Evolutionary conservation across 2,329 filamentous ascomycete species (phyloP).

Genomic region (Colletotrichum viniferum): DNA sequence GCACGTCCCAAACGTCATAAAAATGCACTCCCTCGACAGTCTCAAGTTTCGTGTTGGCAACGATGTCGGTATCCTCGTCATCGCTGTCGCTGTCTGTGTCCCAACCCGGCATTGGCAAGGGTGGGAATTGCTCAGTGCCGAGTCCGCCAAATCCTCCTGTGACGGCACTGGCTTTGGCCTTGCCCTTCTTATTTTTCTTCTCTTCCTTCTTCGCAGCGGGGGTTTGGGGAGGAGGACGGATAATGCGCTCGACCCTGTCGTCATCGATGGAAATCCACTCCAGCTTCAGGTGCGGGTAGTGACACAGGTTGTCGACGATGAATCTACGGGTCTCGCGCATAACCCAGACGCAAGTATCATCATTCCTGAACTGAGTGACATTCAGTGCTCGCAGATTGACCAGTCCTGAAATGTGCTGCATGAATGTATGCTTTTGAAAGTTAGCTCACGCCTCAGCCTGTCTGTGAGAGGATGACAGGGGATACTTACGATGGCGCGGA

Average conservation of each 20-base stretch:
- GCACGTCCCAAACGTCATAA: conserved; percentile 51
- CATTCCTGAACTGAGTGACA: conserved; percentile 57
- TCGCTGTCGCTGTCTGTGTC: conserved; percentile 38
- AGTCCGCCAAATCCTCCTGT: conserved; percentile 2
- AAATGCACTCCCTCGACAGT: conserved; percentile 44
- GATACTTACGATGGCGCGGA: conserved; percentile 57
- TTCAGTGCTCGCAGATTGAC: conserved; percentile 59
- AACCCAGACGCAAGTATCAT: conserved; percentile 61
- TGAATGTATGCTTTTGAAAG: conserved; percentile 55
- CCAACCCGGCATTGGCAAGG: conserved; percentile 28
- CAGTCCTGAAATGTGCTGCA: conserved; percentile 56
- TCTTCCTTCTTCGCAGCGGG: conserved; percentile 30
- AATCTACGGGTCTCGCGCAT: conserved; percentile 63
- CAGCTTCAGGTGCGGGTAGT: conserved; percentile 58
- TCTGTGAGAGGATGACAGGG: not conserved
- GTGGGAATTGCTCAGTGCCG: conserved; percentile 26
- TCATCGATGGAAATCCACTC: conserved; percentile 64
- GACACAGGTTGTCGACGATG: conserved; percentile 61
- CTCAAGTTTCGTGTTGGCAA: conserved; percentile 36
- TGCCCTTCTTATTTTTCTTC: conserved; percentile 25
- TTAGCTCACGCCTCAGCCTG: not conserved
- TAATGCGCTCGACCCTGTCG: conserved; percentile 52
- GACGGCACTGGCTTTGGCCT: conserved; percentile 19
- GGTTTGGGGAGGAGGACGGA: conserved; percentile 40
- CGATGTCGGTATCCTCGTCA: conserved; percentile 29